Evolutionary conservation across 2,329 filamentous ascomycete genomes (phyloP), one percentile per base, ranked within the genome.

Genomic region (Cercospora zeina): DNA sequence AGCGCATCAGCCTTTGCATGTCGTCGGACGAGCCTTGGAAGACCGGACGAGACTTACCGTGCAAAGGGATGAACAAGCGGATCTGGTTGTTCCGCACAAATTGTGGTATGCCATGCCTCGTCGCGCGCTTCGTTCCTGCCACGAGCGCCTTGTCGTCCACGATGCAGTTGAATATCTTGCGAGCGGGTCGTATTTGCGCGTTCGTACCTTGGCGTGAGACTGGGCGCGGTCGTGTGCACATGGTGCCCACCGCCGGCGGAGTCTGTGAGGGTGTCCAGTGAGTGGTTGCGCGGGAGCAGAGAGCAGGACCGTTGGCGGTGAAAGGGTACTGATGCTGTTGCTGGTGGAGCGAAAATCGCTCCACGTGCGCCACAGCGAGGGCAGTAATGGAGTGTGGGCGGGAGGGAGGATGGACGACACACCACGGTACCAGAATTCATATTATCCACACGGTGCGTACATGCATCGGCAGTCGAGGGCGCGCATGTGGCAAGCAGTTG

Each of bases 141-240:
- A 82, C 76, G 65, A 82, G 70, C 33, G 80, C 80, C 19, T 77
- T 80, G 67, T 82, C 80, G 69, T 82, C 80, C 66, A 81, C 79
- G 66, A 82, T 82, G 71, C 80, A 82, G 74, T 82, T 82, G 77
- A 82, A 82, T 61, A 81, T 69, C 74, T 81, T 82, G 67, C 79
- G 77, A 11, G 66, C 62, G 27, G 72, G 70, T 58, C 59, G 58
- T 51, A 59, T 49, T 58, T 55, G 37, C 47, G 59, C 50, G 5
- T 42, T 60, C 30, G 67, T 61, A 66, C 63, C 67, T 49, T 72
- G 68, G 57, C 68, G 68, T 31, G 71, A 73, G 36, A 61, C 56
- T 7, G 71, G 71, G 47, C 71, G 71, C 56, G 59, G 65, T 62
- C 70, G 66, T 54, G 68, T 42, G 63, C 70, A 68, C 69, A 71